Percentiles rank a stretch among this genome's conserved stretches.
Evolutionary conservation across 2,329 filamentous ascomycete species (phyloP).

Genomic region (Neurospora sp.): DNA sequence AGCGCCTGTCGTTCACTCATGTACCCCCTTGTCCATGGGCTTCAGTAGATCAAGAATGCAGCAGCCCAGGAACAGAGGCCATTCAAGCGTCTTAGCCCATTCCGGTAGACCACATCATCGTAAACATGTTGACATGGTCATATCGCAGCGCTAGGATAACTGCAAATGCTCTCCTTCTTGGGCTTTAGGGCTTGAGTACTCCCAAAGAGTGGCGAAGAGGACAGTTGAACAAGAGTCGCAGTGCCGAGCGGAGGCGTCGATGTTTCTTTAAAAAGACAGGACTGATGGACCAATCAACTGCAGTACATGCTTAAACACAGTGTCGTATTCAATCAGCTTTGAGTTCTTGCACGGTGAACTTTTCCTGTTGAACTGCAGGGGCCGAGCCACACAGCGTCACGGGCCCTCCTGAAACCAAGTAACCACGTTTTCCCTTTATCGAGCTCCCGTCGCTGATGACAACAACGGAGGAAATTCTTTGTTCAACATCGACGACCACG

Average conservation of each 20-base stretch:
- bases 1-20: not conserved
- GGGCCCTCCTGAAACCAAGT: conserved; percentile 11
- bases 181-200: not conserved
- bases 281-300: not conserved
- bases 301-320: not conserved
- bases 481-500: not conserved
- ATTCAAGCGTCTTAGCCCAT: not conserved
- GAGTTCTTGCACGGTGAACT: not conserved
- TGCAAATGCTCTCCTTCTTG: not conserved
- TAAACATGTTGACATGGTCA: not conserved
- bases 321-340: not conserved
- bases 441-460: not conserved
- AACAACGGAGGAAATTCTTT: not conserved
- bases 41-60: not conserved
- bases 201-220: not conserved
- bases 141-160: not conserved
- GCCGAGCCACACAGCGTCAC: not conserved
- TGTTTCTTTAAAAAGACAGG: not conserved
- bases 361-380: not conserved
- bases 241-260: not conserved
- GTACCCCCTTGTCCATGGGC: not conserved
- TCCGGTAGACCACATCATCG: not conserved
- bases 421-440: conserved; percentile 17
- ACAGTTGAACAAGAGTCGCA: not conserved
- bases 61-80: not conserved